Base-by-base conservation (phyloP, 2,329 filamentous ascomycete species). In the Hymenoscyphus albidus region DNA sequence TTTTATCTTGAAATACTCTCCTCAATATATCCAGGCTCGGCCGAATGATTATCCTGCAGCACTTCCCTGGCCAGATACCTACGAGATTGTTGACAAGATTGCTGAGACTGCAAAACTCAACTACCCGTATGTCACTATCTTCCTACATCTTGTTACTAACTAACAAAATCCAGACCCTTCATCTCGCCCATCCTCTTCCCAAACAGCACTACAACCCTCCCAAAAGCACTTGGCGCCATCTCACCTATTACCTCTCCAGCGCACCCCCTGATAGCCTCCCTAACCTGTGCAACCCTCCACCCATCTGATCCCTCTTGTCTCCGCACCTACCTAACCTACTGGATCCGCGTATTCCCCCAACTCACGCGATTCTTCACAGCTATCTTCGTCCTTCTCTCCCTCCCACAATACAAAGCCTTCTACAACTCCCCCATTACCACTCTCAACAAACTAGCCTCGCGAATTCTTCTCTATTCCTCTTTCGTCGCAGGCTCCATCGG, bases 211-310 rank as follows among this genome's bases (percentile, higher is more conserved):
- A 86, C 85, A 1, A 86, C 85, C 1, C 85, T 96, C 0, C 86
- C 90, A 0, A 74, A 83, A 3, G 81, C 87, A 3, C 83, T 96
- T n/a, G 75, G 82, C 27, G 79, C 84, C 13, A 88, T 97, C 64
- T 83, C 88, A 0, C 91, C 93, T 0, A 86, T 98, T 62, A 92
- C 92, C 1, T 88, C 90, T 1, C 85, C 90, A 35, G 94, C 94
- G 0, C 94, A 98, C 74, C 94, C 94, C 1, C 87, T 92, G 54
- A 94, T 96, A 75, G 88, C 85, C 10, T 89, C 88, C 32, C 85
- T 97, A 22, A 94, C 92, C 55, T 99, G 95, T 78, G 94, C 94
- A 0, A 84, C 94, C 1, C 85, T 98, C 2, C 94, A 99, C 75
- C 93, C 94, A 0, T 82, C 85, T 18, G 91, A 96, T 72, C 93